Conservation (phyloP, 306 rosid genomes). For the Clitoria ternatea region DNA sequence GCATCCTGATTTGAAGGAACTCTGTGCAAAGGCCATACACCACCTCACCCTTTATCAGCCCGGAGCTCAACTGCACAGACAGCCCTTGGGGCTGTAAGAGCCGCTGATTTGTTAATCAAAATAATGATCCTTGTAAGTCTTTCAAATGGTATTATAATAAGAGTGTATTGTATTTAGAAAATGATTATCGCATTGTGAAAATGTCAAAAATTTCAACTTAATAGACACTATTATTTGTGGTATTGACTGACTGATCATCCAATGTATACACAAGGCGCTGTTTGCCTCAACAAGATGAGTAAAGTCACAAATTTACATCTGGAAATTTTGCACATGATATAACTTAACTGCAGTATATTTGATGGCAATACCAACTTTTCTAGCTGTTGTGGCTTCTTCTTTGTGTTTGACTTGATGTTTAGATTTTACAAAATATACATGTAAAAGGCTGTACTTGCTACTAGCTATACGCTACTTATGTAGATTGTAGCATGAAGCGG, state of each 20-base stretch:
- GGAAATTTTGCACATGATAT: slow-evolving; percentile 20
- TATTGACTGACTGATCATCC: background rate
- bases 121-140: slow-evolving; percentile 39
- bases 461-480: background rate
- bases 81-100: slow-evolving; percentile 36
- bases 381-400: background rate
- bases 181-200: slow-evolving; percentile 6
- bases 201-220: background rate
- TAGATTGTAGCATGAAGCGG: background rate
- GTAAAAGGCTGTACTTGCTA: background rate
- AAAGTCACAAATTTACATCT: background rate
- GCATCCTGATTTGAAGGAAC: slow-evolving; percentile 56
- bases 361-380: slow-evolving; percentile 4
- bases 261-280: slow-evolving; percentile 3
- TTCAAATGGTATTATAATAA: slow-evolving; percentile 28
- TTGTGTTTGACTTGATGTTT: background rate
- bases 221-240: background rate
- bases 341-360: slow-evolving; percentile 3
- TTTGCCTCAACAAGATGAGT: slow-evolving; percentile 6
- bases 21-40: slow-evolving; percentile 55
- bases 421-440: slow-evolving; percentile 3
- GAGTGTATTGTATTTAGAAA: slow-evolving; percentile 14
- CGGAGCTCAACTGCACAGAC: slow-evolving; percentile 73
- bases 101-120: slow-evolving; percentile 12
- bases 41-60: slow-evolving; percentile 83